These are phyloP conservation scores for Eutrema yunnanense DNA, from an alignment of 345 rosid genomes.

Conservation along the genomic window DNA sequence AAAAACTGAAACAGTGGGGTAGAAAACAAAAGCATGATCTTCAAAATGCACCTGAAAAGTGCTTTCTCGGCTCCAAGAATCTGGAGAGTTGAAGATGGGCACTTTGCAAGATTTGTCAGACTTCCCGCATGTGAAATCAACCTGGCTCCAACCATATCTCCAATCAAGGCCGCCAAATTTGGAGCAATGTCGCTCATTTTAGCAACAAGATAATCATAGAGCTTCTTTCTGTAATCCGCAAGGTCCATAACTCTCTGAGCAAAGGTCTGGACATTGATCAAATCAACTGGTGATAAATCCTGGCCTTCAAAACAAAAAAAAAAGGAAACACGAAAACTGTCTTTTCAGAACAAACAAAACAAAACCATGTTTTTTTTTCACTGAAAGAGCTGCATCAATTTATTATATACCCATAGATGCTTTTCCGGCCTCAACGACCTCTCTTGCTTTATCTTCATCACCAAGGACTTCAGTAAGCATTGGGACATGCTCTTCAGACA, in stretches of 20 bases:
- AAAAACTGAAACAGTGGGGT: neutral
- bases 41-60: constrained; percentile 52
- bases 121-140: neutral
- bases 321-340: neutral
- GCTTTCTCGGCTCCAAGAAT: constrained; percentile 92
- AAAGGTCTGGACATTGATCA: neutral
- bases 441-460: constrained; percentile 4
- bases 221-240: neutral
- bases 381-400: neutral
- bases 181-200: neutral
- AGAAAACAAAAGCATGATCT: neutral
- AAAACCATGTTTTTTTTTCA: neutral
- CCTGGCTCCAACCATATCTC: constrained; percentile 1
- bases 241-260: neutral
- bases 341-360: neutral
- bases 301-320: neutral
- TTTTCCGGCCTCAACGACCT: neutral
- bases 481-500: constrained; percentile 16
- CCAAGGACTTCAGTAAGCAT: neutral
- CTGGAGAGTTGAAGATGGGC: constrained; percentile 73
- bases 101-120: neutral
- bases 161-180: neutral
- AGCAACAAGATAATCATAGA: neutral
- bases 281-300: neutral
- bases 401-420: neutral